A percentile compares a stretch with the other conserved stretches of the same genome.
Conservation (phyloP, 257 asterid species). For the Solanum piurae region DNA sequence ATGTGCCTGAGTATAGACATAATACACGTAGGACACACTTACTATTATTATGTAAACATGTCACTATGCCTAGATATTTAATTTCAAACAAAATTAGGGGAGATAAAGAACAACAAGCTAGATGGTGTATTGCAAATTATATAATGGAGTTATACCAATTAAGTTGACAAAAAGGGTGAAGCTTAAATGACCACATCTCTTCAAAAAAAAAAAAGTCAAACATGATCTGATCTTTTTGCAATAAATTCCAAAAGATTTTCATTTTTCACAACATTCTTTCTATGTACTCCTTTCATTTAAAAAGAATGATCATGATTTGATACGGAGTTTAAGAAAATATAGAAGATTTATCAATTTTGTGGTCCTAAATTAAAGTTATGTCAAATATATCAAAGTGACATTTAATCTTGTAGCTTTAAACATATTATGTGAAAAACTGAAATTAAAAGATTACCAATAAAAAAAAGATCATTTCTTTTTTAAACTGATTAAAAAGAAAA, state of each 20-base stretch:
- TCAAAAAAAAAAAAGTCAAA: constrained; percentile 23
- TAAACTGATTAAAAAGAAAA: accelerated
- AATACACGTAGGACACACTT: not conserved
- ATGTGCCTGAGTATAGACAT: not conserved
- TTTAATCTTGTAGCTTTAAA: no score
- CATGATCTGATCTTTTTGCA: constrained; percentile 3
- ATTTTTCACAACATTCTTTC: not conserved
- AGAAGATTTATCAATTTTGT: accelerated
- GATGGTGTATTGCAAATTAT: not conserved
- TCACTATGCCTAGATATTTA: not conserved
- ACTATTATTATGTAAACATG: not conserved
- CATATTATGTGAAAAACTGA: accelerated
- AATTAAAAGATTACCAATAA: no score
- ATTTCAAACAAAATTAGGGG: not conserved
- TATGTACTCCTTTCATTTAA: not conserved
- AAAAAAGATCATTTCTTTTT: no score
- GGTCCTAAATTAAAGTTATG: no score
- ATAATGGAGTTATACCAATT: constrained; percentile 7
- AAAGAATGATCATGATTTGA: no score
- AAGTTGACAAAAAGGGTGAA: constrained; percentile 15
- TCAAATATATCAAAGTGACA: no score
- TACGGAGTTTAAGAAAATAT: accelerated
- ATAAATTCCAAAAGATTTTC: constrained; percentile 9
- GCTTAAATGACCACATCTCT: constrained; percentile 27
- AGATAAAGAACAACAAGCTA: not conserved